A percentile compares a stretch with the other conserved stretches of the same genome.
These are phyloP conservation scores for Neobulgaria alba DNA, from an alignment of 2,329 filamentous ascomycete genomes.

Conservation along the genomic window DNA sequence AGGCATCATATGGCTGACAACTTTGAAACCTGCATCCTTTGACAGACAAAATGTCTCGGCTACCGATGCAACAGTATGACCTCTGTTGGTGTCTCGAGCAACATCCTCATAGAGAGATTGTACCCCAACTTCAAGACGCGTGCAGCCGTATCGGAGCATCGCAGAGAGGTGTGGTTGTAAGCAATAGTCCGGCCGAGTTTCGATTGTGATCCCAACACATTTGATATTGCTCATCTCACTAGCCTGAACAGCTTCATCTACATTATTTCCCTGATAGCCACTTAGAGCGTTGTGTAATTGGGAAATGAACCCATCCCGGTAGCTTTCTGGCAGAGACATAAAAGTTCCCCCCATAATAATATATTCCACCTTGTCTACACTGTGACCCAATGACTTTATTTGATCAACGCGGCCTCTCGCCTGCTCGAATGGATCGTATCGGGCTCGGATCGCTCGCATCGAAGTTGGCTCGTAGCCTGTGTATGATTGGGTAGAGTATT, in stretches of 20 bases:
- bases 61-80: conserved; percentile 90
- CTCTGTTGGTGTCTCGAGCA: conserved; percentile 93
- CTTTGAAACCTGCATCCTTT: conserved; percentile 97
- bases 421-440: conserved; percentile 97
- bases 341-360: conserved; percentile 99
- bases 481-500: conserved; percentile 98
- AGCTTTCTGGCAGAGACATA: conserved; percentile 87
- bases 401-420: conserved; percentile 93
- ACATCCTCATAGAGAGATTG: conserved; percentile 98
- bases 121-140: conserved; percentile 86
- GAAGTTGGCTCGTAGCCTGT: conserved; percentile 98
- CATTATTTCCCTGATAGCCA: conserved; percentile 87
- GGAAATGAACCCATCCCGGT: conserved; percentile 87
- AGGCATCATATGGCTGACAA: conserved; percentile 99
- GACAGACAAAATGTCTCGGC: conserved; percentile 95
- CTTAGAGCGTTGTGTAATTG: conserved; percentile 95
- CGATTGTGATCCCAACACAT: conserved; percentile 97
- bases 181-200: conserved; percentile 95
- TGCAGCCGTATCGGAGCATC: conserved; percentile 98
- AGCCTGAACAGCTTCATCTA: conserved; percentile 89
- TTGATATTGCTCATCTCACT: conserved; percentile 97
- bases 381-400: conserved; percentile 90
- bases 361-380: conserved; percentile 98
- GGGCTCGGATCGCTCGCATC: conserved; percentile 93
- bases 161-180: conserved; percentile 88